Conservation (phyloP, 805 yeast species). For the Zygosaccharomyces pseudorouxii region DNA sequence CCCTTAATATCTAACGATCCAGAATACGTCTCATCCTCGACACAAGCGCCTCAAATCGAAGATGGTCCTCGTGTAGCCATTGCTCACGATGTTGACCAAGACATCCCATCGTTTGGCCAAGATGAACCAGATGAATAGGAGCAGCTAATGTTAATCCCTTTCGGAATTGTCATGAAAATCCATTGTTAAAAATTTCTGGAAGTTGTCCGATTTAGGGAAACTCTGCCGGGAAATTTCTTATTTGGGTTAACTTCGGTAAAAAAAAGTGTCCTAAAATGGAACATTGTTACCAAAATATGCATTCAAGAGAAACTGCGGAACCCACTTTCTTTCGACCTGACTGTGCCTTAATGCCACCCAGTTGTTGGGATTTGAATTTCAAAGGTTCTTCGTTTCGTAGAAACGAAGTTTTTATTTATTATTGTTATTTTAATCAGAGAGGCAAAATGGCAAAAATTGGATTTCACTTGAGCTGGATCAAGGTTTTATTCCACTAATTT, state of each 20-base stretch:
- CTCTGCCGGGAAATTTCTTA: background rate
- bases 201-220: background rate
- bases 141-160: background rate
- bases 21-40: slow-evolving; percentile 16
- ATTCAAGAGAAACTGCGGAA: background rate
- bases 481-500: background rate
- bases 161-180: background rate
- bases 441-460: background rate
- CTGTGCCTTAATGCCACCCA: no score
- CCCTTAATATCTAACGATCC: slow-evolving; percentile 18
- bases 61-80: slow-evolving; percentile 6
- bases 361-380: no score
- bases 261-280: background rate
- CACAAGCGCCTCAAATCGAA: background rate
- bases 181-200: background rate
- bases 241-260: background rate
- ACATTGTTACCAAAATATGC: background rate
- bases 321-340: background rate
- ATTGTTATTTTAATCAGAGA: background rate
- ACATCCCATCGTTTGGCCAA: slow-evolving; percentile 32
- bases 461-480: background rate
- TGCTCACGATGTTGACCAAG: slow-evolving; percentile 3
- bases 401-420: background rate
- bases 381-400: background rate
- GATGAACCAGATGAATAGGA: slow-evolving; percentile 24